A percentile compares a stretch with the other conserved stretches of the same genome.
Evolutionary conservation across 257 asterid species (phyloP).

Genomic region (Gentiana dahurica): DNA sequence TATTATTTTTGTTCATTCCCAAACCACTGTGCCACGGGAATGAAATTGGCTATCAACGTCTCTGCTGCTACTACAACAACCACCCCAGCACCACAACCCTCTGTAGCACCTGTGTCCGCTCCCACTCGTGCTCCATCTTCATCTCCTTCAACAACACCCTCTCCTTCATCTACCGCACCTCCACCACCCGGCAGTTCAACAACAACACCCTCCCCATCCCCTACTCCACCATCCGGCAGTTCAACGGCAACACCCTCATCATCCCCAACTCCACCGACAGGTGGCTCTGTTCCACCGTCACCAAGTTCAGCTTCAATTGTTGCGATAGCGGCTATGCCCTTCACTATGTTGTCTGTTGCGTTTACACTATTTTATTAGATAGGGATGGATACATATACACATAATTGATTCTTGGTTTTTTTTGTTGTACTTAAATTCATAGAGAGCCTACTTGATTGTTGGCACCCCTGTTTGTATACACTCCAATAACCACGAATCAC

Average conservation of each 20-base stretch:
- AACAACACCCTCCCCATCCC: constrained; percentile 7
- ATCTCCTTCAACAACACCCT: not conserved
- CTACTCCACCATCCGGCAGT: constrained; percentile 12
- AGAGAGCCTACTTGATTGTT: constrained; percentile 5
- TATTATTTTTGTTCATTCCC: constrained; percentile 38
- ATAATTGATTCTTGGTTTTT: not conserved
- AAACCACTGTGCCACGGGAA: constrained; percentile 31
- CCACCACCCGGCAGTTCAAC: constrained; percentile 13
- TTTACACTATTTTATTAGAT: constrained; percentile 31
- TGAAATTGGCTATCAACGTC: constrained; percentile 25
- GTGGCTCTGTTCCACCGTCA: constrained; percentile 26
- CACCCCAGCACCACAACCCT: constrained; percentile 13
- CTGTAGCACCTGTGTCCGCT: constrained; percentile 31
- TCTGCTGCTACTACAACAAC: constrained; percentile 6
- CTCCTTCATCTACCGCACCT: constrained; percentile 14
- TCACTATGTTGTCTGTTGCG: constrained; percentile 55
- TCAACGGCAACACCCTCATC: constrained; percentile 12
- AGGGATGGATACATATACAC: not conserved
- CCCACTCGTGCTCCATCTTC: not conserved
- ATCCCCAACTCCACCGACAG: constrained; percentile 18
- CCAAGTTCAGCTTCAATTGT: constrained; percentile 39
- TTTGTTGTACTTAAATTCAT: constrained; percentile 7
- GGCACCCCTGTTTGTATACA: constrained; percentile 1
- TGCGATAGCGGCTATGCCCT: constrained; percentile 33
- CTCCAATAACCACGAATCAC: too few species aligned